Evolutionary conservation across 2,329 filamentous ascomycete species (phyloP), one percentile per base, ranked within the genome.

Genomic region (Alternaria sp.): DNA sequence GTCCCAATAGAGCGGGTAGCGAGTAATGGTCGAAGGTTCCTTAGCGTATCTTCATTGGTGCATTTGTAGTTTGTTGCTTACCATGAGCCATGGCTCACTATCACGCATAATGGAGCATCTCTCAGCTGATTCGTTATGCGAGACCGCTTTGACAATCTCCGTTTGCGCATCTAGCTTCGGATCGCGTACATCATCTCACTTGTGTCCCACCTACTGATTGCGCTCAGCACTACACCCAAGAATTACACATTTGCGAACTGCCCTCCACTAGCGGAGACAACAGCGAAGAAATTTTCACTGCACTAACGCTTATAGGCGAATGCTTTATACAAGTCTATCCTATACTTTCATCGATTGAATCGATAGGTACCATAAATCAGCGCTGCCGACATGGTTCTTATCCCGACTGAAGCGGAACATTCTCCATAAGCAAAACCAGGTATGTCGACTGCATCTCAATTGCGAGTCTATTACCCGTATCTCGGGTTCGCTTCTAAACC

Each of bases 401-500:
- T 32, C 27, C 30, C 27, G 27, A 40, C 7, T 38, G 28, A 18
- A 54, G 36, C 30, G 40, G 55, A 59, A 59, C 40, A 45, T 60
- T 58, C 60, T 49, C 54, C 62, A 22, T 22, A 9, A 34, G 30
- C 59, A 44, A 38, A 45, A 53, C 43, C 36, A 54, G 48, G 48
- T 48, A 59, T 36, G 57, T 62, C 60, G 58, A 56, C 59, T 36
- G 36, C 59, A 57, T 57, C n/a, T 27, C 34, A 34, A 45, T 49
- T 40, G 43, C 28, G n/a, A 22, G 50, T 6, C 14, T 1, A 8
- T 53, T 58, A 64, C 60, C 65, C 58, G 46, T 34, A 51, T 11
- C 32, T 34, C 44, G 65, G 60, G 38, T 18, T 14, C 22, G 32
- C 51, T 8, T 50, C 11, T 4, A 3, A 50, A 38, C 14, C 22